Evolutionary conservation across 73 alveolate genomes (phyloP).

Genomic region (Diophrys appendiculata): DNA sequence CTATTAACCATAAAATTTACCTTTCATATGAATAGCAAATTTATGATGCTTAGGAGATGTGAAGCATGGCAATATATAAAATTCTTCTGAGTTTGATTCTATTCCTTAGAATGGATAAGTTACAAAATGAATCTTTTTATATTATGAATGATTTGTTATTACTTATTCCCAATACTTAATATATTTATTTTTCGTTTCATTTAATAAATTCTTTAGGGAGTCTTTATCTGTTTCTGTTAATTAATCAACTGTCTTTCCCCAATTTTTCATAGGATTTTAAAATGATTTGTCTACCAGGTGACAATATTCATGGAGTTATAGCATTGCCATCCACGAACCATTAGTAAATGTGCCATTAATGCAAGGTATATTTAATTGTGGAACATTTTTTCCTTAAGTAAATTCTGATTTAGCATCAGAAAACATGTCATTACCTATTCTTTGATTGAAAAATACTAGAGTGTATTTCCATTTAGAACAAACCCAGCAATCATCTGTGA

Average conservation of each 20-base stretch:
- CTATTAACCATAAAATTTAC: no score
- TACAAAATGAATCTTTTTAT: not conserved
- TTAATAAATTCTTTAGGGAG: not conserved
- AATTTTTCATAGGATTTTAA: not conserved
- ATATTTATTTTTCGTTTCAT: not conserved
- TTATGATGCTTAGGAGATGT: conserved; percentile 1
- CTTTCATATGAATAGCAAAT: no score
- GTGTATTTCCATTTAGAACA: not conserved
- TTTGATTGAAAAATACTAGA: no score
- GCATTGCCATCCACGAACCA: not conserved
- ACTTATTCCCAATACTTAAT: not conserved
- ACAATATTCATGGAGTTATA: not conserved
- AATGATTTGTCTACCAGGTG: not conserved
- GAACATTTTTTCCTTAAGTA: no score
- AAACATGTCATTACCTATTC: not conserved
- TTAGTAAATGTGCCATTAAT: not conserved
- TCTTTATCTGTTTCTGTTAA: not conserved
- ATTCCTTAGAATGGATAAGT: not conserved
- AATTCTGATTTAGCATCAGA: not conserved
- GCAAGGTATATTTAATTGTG: not conserved
- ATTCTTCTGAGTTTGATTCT: not conserved
- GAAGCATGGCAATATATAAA: not conserved
- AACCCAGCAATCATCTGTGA: not conserved
- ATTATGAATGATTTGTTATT: no score
- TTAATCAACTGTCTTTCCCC: not conserved